phyloP scores from a whole-genome alignment of 2,329 filamentous ascomycete species.

The Macrophomina pseudophaseolina region DNA sequence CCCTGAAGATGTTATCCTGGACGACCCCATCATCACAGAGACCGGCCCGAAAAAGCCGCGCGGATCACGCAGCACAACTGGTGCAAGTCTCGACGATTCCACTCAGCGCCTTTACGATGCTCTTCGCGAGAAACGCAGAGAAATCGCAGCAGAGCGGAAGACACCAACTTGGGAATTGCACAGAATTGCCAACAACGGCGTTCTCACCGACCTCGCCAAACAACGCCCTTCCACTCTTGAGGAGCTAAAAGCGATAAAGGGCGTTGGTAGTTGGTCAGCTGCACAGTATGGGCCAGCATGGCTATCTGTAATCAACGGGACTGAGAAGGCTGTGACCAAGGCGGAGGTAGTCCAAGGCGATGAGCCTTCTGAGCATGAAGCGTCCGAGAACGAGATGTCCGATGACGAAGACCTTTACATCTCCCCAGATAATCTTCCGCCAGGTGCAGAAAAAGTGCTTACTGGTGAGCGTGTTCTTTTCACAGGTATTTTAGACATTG shows the following conservation, averaged over 20 bases:
- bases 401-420: slow-evolving; percentile 4
- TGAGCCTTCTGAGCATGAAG: neutral
- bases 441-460: neutral
- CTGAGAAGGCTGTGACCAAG: neutral
- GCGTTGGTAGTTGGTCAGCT: slow-evolving; percentile 32
- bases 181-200: slow-evolving; percentile 32
- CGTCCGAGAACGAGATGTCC: neutral
- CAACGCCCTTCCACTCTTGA: slow-evolving; percentile 32
- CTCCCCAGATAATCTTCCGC: neutral
- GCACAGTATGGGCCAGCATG: slow-evolving; percentile 37
- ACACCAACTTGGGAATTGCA: slow-evolving; percentile 26
- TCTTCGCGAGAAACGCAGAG: slow-evolving; percentile 28
- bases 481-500: slow-evolving; percentile 9
- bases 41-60: neutral
- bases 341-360: neutral
- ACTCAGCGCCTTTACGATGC: neutral
- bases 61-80: no score
- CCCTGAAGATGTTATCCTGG: neutral
- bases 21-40: slow-evolving; percentile 1
- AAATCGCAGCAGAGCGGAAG: slow-evolving; percentile 29
- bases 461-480: neutral
- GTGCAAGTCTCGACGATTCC: neutral
- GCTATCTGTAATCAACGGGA: slow-evolving; percentile 32
- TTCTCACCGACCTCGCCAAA: slow-evolving; percentile 36
- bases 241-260: slow-evolving; percentile 34